Conservation (phyloP, 352 stramenopile genomes). For the Globisporangium cystogenes region DNA sequence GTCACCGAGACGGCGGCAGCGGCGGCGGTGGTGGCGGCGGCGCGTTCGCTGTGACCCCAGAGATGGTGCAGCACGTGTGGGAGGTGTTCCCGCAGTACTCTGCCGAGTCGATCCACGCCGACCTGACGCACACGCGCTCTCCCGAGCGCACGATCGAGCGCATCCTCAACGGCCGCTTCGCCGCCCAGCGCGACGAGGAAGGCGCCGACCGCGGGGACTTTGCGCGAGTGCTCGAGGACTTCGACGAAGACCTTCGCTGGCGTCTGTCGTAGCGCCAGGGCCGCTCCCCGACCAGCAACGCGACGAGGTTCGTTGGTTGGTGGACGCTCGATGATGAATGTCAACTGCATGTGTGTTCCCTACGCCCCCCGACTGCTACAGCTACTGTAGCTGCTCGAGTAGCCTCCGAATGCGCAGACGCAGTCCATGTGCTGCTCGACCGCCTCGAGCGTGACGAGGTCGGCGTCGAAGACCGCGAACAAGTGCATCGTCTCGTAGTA, state of each 20-base stretch:
- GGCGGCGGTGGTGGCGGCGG: slow-evolving; percentile 13
- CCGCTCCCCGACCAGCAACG: not conserved
- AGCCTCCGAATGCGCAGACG: slow-evolving; percentile 24
- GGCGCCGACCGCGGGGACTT: slow-evolving; percentile 22
- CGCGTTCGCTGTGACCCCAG: slow-evolving; percentile 50
- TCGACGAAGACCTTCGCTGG: slow-evolving; percentile 33
- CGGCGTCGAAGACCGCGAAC: slow-evolving; percentile 32
- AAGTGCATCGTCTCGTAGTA: slow-evolving; percentile 39
- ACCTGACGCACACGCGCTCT: slow-evolving; percentile 50
- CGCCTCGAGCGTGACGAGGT: slow-evolving; percentile 17
- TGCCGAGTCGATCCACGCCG: slow-evolving; percentile 41
- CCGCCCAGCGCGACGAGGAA: slow-evolving; percentile 26
- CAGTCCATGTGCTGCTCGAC: slow-evolving; percentile 41
- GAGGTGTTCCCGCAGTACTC: slow-evolving; percentile 75
- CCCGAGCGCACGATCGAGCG: slow-evolving; percentile 69
- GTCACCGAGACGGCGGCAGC: slow-evolving; percentile 23
- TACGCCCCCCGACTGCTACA: too few species aligned
- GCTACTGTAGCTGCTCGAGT: not conserved
- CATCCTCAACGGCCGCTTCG: slow-evolving; percentile 50
- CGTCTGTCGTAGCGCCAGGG: slow-evolving; percentile 34
- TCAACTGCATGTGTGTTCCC: too few species aligned
- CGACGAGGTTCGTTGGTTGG: too few species aligned
- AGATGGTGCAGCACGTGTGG: slow-evolving; percentile 71
- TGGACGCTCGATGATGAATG: too few species aligned
- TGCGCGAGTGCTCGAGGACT: slow-evolving; percentile 26